These are phyloP conservation scores for Coniochaeta sp. DNA, from an alignment of 2,329 filamentous ascomycete species.

Conservation along the genomic window DNA sequence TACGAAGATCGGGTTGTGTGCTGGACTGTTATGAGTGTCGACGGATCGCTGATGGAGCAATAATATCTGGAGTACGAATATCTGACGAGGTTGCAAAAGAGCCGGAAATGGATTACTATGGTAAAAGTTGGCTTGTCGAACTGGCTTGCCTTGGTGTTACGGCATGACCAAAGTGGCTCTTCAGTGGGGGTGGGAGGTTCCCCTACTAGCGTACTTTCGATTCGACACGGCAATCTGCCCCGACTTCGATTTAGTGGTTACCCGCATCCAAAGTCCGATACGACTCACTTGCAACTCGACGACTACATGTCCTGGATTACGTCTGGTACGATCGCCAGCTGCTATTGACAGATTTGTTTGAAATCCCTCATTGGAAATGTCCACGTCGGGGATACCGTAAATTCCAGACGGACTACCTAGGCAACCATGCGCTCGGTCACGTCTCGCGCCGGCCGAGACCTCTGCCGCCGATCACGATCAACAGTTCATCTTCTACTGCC, in stretches of 20 bases:
- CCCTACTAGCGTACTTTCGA: background rate
- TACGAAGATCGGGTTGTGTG: background rate
- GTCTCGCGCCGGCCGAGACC: background rate
- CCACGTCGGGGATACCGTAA: background rate
- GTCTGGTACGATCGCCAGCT: background rate
- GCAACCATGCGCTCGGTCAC: background rate
- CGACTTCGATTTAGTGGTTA: background rate
- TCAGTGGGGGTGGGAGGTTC: background rate
- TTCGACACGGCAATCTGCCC: no score
- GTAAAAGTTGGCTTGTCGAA: background rate
- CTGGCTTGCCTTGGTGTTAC: no score
- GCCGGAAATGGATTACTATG: no score
- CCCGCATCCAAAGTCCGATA: background rate
- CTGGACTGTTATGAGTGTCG: background rate
- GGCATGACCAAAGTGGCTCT: background rate
- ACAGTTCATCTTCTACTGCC: background rate
- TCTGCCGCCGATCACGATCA: background rate
- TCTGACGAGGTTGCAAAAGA: background rate
- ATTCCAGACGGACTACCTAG: background rate
- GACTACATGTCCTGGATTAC: background rate
- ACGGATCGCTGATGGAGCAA: background rate
- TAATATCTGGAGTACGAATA: background rate
- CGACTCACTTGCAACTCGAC: background rate
- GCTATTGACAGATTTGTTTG: background rate
- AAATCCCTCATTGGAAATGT: background rate